Base-by-base conservation (phyloP, 2,329 filamentous ascomycete genomes). In the Harringtonia aguacate region DNA sequence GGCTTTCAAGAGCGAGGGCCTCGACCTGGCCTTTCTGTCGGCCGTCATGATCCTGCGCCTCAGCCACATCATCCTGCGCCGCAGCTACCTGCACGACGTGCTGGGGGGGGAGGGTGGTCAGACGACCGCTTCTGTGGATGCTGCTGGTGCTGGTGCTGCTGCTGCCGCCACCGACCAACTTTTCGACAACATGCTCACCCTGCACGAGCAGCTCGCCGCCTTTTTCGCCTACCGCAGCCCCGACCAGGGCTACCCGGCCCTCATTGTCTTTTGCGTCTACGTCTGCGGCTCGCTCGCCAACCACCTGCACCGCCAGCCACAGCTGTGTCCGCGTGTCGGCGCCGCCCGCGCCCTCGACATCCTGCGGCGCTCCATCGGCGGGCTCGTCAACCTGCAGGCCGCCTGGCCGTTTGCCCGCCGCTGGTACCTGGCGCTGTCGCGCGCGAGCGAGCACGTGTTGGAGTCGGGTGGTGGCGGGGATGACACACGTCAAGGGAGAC, bases 231-330 rank as follows among this genome's bases (percentile, higher is more conserved):
- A 42, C 24, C 29, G 46, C 5, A 44, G 41, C 2, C 38, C 34
- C 21, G 46, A 41, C 33, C 41, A 47, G 29, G 46, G 46, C 0
- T 61, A 57, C 39, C 60, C 58, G 8, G 58, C 55, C 41, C 59
- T 65, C 20, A 52, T 64, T 7, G 61, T 61, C 13, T 65, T 65
- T 37, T 64, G 61, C 40, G 57, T 61, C 30, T 65, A 65, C 49
- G 58, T 62, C 39, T 65, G 61, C 46, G 62, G 61, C 9, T 64
- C 61, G 1, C 50, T 65, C 8, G 46, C 46, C 4, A 27, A 27
- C 24, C 24, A 27, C 24, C 24, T 27, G 24, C 24, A 27, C 24
- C 24, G 24, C 24, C 24, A 27, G 24, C 24, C 24, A 10, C 24
- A 27, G 24, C 24, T 27, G 24, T 27, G 24, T 10, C 24, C 24